phyloP scores from a whole-genome alignment of 1,284 basidiomycete species.

The Neolentinus lepideus region DNA sequence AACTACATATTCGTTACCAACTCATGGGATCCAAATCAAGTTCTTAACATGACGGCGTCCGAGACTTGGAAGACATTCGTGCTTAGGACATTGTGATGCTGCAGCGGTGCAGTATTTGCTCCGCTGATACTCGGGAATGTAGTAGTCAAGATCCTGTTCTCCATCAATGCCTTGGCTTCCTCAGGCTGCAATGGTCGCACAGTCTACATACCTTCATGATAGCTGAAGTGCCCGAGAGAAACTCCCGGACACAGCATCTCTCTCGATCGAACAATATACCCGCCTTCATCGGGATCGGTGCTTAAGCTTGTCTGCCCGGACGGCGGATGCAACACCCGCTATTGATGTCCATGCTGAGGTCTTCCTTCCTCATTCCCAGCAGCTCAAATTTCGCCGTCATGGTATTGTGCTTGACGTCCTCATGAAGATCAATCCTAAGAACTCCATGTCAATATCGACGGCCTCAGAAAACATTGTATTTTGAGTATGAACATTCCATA shows the following conservation, averaged over 20 bases:
- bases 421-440: conserved; percentile 24
- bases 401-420: conserved; percentile 25
- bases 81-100: conserved; percentile 22
- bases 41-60: too few species aligned
- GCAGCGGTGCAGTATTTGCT: conserved; percentile 27
- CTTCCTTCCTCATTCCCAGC: conserved; percentile 33
- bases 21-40: too few species aligned
- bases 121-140: conserved; percentile 33
- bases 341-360: conserved; percentile 29
- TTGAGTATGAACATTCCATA: too few species aligned
- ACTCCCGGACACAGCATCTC: conserved; percentile 25
- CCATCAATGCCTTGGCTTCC: conserved; percentile 35
- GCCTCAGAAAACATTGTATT: not conserved
- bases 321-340: conserved; percentile 9
- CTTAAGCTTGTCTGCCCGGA: conserved; percentile 16
- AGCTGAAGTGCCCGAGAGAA: conserved; percentile 29
- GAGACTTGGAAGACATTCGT: too few species aligned
- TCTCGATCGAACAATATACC: conserved; percentile 28
- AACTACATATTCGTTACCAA: too few species aligned
- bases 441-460: not conserved
- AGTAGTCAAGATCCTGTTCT: conserved; percentile 34
- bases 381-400: conserved; percentile 36
- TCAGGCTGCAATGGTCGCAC: conserved; percentile 11
- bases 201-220: conserved; percentile 23
- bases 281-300: conserved; percentile 20